Conservation (phyloP, 495 filamentous ascomycete genomes). For the Penicillium arizonense region DNA sequence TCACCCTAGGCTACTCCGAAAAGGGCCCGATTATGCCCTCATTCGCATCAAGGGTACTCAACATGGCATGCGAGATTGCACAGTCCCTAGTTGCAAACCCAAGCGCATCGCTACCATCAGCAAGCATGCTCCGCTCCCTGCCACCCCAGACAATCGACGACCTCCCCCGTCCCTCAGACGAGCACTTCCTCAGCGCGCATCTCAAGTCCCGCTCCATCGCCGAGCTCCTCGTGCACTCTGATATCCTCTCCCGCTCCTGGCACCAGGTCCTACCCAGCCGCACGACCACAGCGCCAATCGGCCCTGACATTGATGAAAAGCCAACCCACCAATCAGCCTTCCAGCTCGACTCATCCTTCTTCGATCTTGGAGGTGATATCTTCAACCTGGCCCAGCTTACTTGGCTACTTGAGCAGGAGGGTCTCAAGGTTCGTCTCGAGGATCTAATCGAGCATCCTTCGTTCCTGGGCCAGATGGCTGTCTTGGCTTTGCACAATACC, state of each 20-base stretch:
- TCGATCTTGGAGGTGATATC: constrained; percentile 52
- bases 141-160: constrained; percentile 31
- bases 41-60: constrained; percentile 44
- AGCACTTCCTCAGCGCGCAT: constrained; percentile 33
- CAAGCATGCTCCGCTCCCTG: constrained; percentile 35
- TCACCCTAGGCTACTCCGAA: constrained; percentile 45
- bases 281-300: constrained; percentile 1
- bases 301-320: constrained; percentile 9
- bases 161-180: constrained; percentile 23
- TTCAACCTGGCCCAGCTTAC: constrained; percentile 50
- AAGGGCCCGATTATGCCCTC: constrained; percentile 40
- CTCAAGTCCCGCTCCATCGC: constrained; percentile 43
- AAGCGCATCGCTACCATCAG: constrained; percentile 40
- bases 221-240: constrained; percentile 47
- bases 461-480: constrained; percentile 49
- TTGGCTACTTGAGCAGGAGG: constrained; percentile 48
- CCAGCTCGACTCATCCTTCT: constrained; percentile 51
- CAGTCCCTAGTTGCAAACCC: constrained; percentile 46
- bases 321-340: constrained; percentile 19
- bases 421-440: constrained; percentile 48
- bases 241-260: constrained; percentile 49
- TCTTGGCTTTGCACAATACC: constrained; percentile 38
- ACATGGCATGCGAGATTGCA: constrained; percentile 49
- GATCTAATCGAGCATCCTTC: constrained; percentile 50
- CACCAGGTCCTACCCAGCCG: constrained; percentile 45